A percentile compares a stretch with the other conserved stretches of the same genome.
These are phyloP conservation scores for Dipteronia dyeriana DNA, from an alignment of 345 rosid species.

Conservation along the genomic window DNA sequence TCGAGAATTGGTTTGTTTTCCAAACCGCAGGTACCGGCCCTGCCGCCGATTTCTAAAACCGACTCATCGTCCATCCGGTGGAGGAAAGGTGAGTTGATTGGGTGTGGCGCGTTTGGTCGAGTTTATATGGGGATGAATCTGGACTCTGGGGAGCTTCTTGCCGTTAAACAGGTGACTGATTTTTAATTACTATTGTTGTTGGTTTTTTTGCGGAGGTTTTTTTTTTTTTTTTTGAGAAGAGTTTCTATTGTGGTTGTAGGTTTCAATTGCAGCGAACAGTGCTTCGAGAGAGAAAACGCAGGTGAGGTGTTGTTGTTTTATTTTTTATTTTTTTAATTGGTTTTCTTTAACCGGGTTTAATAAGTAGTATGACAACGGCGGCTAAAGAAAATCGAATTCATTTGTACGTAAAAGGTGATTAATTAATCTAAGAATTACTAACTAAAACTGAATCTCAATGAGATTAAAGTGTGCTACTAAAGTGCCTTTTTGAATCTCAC, in stretches of 20 bases:
- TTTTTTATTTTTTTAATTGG: background rate
- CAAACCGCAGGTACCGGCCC: conserved; percentile 46
- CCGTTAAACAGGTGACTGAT: conserved; percentile 56
- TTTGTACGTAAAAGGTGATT: background rate
- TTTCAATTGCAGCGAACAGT: conserved; percentile 58
- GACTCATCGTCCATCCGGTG: conserved; percentile 71
- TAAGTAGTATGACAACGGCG: background rate
- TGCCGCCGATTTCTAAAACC: conserved; percentile 37
- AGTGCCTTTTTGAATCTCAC: background rate
- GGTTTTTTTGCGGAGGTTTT: background rate
- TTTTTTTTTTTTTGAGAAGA: background rate
- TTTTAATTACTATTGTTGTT: background rate
- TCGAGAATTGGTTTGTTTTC: conserved; percentile 63
- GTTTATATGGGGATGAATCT: conserved; percentile 81
- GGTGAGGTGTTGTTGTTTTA: conserved; percentile 28
- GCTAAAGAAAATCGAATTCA: too few relatives aligned
- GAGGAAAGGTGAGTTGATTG: conserved; percentile 78
- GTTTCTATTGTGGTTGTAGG: conserved; percentile 34
- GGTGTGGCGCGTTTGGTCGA: conserved; percentile 67
- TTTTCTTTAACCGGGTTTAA: background rate
- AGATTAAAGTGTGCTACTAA: background rate
- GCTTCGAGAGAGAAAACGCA: conserved; percentile 77
- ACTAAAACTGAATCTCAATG: background rate
- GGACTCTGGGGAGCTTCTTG: conserved; percentile 84
- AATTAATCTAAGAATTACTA: background rate